Conservation (phyloP, 192 early-diverging fungal genomes). For the Coemansia sp. region DNA sequence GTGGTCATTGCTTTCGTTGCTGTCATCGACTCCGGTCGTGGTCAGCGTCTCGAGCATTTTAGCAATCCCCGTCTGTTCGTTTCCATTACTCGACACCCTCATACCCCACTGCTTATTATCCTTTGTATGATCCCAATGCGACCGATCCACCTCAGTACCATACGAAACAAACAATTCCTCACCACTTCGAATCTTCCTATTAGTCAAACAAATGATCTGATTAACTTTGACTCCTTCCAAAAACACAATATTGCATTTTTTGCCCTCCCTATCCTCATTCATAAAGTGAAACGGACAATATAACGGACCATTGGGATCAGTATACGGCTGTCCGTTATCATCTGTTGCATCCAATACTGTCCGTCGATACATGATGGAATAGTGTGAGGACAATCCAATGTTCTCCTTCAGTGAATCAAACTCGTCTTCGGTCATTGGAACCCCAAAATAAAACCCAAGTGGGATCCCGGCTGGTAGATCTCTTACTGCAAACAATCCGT, state of each 20-base stretch:
- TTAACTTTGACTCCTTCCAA: conserved; percentile 79
- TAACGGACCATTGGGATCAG: conserved; percentile 58
- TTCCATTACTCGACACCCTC: background rate
- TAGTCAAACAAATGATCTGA: conserved; percentile 83
- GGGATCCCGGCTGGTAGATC: conserved; percentile 71
- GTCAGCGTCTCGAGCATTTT: conserved; percentile 7
- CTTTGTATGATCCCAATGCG: conserved; percentile 59
- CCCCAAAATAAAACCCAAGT: conserved; percentile 92
- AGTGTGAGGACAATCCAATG: conserved; percentile 76
- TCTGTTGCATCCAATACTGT: conserved; percentile 92
- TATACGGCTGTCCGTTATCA: conserved; percentile 71
- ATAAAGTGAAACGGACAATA: conserved; percentile 93
- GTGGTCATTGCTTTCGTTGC: background rate
- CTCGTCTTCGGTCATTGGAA: conserved; percentile 95
- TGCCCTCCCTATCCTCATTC: conserved; percentile 66
- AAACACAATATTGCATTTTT: conserved; percentile 65
- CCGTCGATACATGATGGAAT: conserved; percentile 88
- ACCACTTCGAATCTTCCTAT: conserved; percentile 63
- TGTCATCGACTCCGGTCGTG: background rate
- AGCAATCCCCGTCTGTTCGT: background rate
- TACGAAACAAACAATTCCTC: conserved; percentile 89
- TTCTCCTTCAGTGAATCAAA: conserved; percentile 86
- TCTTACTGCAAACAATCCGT: conserved; percentile 71
- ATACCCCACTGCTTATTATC: background rate
- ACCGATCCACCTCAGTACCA: conserved; percentile 79